These are phyloP conservation scores for Fistulifera solaris DNA, from an alignment of 108 stramenopile genomes.

Conservation along the genomic window DNA sequence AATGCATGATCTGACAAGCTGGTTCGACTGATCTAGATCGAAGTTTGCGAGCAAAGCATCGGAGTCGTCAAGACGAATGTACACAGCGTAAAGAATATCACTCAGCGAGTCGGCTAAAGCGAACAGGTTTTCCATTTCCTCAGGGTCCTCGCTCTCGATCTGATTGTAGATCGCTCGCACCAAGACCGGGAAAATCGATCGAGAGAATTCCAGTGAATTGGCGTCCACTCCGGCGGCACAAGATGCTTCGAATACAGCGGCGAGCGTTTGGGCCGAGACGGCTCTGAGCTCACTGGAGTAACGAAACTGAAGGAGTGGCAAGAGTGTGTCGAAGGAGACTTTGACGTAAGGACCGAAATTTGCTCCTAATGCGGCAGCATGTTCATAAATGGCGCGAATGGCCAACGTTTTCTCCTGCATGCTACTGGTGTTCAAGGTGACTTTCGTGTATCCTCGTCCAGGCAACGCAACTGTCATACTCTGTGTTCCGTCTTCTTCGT, in stretches of 20 bases:
- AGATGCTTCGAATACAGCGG: constrained; percentile 68
- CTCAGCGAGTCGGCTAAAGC: constrained; percentile 68
- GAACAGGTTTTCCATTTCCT: constrained; percentile 56
- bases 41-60: constrained; percentile 26
- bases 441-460: constrained; percentile 58
- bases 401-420: constrained; percentile 67
- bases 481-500: constrained; percentile 39
- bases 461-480: constrained; percentile 65
- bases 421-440: constrained; percentile 65
- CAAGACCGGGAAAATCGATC: constrained; percentile 24
- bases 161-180: constrained; percentile 39
- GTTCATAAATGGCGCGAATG: constrained; percentile 66
- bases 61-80: constrained; percentile 19
- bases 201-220: background rate
- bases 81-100: constrained; percentile 52
- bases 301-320: constrained; percentile 48
- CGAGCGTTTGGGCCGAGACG: constrained; percentile 55
- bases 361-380: constrained; percentile 48
- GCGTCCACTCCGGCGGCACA: constrained; percentile 38
- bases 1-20: constrained; percentile 39
- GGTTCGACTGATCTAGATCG: constrained; percentile 26
- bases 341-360: constrained; percentile 54
- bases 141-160: constrained; percentile 43
- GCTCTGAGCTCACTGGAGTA: constrained; percentile 75
- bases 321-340: constrained; percentile 35